phyloP scores from a whole-genome alignment of 2,329 filamentous ascomycete species.

The Fusarium luffae region DNA sequence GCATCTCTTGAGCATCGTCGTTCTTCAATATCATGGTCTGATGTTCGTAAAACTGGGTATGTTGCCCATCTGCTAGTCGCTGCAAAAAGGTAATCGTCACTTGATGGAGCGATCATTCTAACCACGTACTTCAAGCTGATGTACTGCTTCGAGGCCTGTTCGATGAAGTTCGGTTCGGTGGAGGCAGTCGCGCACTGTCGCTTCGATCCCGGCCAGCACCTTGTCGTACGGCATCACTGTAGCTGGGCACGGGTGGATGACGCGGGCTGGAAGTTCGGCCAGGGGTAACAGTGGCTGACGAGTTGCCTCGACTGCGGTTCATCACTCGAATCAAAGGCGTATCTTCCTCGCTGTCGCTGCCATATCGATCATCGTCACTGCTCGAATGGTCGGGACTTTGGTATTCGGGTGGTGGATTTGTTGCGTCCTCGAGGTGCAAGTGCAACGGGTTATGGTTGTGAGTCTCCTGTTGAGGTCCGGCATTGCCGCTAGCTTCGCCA shows the following conservation, averaged over 20 bases:
- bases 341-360: constrained; percentile 68
- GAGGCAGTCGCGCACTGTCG: constrained; percentile 40
- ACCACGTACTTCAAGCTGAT: constrained; percentile 19
- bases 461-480: constrained; percentile 39
- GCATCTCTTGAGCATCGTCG: constrained; percentile 22
- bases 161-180: constrained; percentile 24
- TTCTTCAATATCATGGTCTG: constrained; percentile 13
- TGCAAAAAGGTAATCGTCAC: neutral
- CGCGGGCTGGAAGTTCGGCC: constrained; percentile 39
- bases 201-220: constrained; percentile 51
- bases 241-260: constrained; percentile 80
- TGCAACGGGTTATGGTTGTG: constrained; percentile 54
- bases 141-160: constrained; percentile 36
- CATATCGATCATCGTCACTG: constrained; percentile 67
- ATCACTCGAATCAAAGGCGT: constrained; percentile 63
- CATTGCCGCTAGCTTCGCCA: constrained; percentile 66
- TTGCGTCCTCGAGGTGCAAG: constrained; percentile 63
- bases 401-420: constrained; percentile 77
- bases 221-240: constrained; percentile 77
- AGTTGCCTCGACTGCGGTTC: constrained; percentile 63
- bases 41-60: constrained; percentile 2
- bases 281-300: constrained; percentile 55
- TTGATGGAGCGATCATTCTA: neutral
- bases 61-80: neutral
- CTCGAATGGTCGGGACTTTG: constrained; percentile 73